Conservation (phyloP, 352 stramenopile species). For the Phytophthora citrophthora region DNA sequence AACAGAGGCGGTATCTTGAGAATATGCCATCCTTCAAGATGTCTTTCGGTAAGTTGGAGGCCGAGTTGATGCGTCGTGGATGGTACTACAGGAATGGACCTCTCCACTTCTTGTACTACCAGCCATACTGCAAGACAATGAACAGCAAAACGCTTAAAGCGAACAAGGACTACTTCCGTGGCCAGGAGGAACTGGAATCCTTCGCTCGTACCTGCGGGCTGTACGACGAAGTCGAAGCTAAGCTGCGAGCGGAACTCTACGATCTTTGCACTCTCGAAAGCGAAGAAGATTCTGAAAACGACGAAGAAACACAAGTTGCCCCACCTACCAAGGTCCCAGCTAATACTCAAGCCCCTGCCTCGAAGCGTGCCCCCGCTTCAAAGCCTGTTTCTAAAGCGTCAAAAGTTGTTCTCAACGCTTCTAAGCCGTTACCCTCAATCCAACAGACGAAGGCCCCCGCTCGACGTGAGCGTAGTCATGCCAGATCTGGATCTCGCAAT, state of each 20-base stretch:
- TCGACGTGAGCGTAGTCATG: slow-evolving; percentile 3
- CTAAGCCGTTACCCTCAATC: not conserved
- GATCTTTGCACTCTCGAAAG: slow-evolving; percentile 10
- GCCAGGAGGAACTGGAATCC: slow-evolving; percentile 45
- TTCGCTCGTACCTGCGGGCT: slow-evolving; percentile 46
- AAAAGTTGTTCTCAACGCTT: too few species aligned
- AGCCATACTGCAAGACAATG: slow-evolving; percentile 53
- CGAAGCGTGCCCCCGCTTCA: not conserved
- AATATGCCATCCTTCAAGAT: slow-evolving; percentile 65
- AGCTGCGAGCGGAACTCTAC: slow-evolving; percentile 52
- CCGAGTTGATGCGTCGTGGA: slow-evolving; percentile 53
- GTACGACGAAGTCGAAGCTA: slow-evolving; percentile 48
- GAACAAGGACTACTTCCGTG: slow-evolving; percentile 62
- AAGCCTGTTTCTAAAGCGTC: not conserved
- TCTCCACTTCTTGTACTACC: slow-evolving; percentile 63
- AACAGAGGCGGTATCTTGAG: not conserved
- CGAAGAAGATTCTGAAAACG: slow-evolving; percentile 19
- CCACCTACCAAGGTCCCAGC: too few species aligned
- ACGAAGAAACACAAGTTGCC: not conserved
- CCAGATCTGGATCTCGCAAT: slow-evolving; percentile 20
- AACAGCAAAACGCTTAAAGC: slow-evolving; percentile 23
- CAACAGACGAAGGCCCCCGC: not conserved
- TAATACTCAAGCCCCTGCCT: not conserved
- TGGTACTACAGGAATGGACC: slow-evolving; percentile 67
- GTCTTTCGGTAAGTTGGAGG: slow-evolving; percentile 66